phyloP scores from a whole-genome alignment of 257 asterid species.

The Plantago ovata region DNA sequence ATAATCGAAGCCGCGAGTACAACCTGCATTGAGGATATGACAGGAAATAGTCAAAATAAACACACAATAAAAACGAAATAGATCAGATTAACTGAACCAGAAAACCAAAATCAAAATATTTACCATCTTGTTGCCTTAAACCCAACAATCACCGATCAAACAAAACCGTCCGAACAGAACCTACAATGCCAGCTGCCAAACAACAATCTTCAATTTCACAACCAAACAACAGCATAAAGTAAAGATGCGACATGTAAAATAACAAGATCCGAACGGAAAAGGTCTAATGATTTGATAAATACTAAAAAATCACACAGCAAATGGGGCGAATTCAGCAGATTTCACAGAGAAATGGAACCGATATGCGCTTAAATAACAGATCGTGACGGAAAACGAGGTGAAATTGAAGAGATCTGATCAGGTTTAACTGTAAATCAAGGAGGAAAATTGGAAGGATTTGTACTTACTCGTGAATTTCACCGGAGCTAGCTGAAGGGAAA shows the following conservation, averaged over 20 bases:
- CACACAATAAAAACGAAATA: conserved; percentile 5
- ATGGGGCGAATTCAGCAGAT: neutral
- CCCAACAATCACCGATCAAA: conserved; percentile 18
- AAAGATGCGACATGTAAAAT: too few species aligned
- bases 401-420: conserved; percentile 4
- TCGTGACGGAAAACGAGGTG: neutral
- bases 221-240: neutral
- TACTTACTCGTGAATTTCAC: too few species aligned
- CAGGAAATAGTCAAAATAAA: conserved; percentile 1
- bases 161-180: conserved; percentile 10
- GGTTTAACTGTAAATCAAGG: neutral
- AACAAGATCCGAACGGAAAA: too few species aligned
- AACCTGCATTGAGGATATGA: conserved; percentile 47
- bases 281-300: too few species aligned
- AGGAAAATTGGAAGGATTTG: too few species aligned
- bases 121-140: conserved; percentile 48
- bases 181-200: conserved; percentile 16
- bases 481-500: too few species aligned
- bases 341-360: neutral
- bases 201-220: conserved; percentile 10
- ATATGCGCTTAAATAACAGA: neutral
- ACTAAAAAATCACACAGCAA: too few species aligned
- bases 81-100: conserved; percentile 2
- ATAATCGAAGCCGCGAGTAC: conserved; percentile 86
- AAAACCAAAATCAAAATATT: conserved; percentile 5